Base-by-base conservation (phyloP, 2,329 filamentous ascomycete species). In the Balansia obtecta region DNA sequence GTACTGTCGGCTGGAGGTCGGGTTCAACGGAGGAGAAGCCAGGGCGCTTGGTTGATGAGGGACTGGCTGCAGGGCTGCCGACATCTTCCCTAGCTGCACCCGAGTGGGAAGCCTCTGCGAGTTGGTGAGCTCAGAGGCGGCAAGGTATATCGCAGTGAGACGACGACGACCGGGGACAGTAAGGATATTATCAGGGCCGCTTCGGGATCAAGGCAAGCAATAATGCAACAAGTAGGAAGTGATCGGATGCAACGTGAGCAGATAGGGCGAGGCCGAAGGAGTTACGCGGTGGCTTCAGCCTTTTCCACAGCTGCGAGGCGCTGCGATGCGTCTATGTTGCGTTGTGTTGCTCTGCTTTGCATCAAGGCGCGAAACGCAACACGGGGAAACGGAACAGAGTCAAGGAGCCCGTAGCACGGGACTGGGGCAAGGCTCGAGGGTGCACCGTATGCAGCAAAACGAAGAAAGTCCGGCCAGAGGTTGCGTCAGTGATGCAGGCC, bases 21-120 rank as follows among this genome's bases (percentile, higher is more conserved):
- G 68, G 43, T 71, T 64, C 54, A 77, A 68, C 56, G 76, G 71
- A 57, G 74, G 71, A 53, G 72, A 69, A 50, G 71, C 66, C 58
- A 75, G 63, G 55, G 70, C 68, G 54, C 70, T 68, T 62, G 75
- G 74, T 62, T 77, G 75, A 65, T 78, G 76, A 59, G 76, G 71
- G 62, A 73, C 68, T 56, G 77, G 70, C 67, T 84, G 81, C 63
- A 85, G 69, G 59, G 76, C 76, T 71, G 80, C 77, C 66, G 77
- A 67, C 65, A 67, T 68, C 52, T 61, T 67, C 53, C 13, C 57
- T 59, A 57, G 56, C 56, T 52, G 39, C 50, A 50, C 47, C 41
- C 43, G 37, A 27, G 48, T 49, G 44, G 48, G 33, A 22, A n/a
- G 39, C 34, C 34, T 37, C 33, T 37, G 33, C 33, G 13, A 37